These are phyloP conservation scores for Lithohypha guttulata DNA, from an alignment of 2,329 filamentous ascomycete species.

Conservation along the genomic window DNA sequence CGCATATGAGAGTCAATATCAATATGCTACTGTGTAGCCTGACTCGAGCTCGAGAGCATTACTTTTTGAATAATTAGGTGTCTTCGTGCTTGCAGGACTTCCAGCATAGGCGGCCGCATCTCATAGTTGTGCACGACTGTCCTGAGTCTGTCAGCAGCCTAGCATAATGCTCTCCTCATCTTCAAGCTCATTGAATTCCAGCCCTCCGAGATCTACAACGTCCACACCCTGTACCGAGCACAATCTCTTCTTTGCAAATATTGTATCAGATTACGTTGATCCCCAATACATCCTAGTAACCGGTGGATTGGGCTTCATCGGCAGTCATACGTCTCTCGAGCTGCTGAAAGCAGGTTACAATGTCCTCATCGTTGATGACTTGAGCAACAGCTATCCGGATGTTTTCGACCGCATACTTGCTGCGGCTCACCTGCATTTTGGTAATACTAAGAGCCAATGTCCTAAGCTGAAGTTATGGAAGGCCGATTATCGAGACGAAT, in stretches of 20 bases:
- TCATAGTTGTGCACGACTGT: too few relatives aligned
- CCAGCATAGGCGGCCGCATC: too few relatives aligned
- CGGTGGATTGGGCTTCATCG: conserved; percentile 33
- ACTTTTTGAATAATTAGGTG: too few relatives aligned
- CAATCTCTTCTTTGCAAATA: conserved; percentile 33
- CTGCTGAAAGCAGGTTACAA: conserved; percentile 32
- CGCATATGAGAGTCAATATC: too few relatives aligned
- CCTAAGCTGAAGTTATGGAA: conserved; percentile 38
- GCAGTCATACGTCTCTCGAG: conserved; percentile 34
- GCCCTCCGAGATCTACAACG: too few relatives aligned
- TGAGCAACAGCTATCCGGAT: conserved; percentile 30
- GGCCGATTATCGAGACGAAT: conserved; percentile 38
- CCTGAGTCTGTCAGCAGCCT: too few relatives aligned
- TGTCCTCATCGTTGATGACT: conserved; percentile 33
- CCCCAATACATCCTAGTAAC: conserved; percentile 34
- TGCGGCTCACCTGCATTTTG: conserved; percentile 27
- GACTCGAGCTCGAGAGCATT: too few relatives aligned
- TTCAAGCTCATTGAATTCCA: conserved; percentile 20
- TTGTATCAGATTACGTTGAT: too few relatives aligned
- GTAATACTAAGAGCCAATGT: conserved; percentile 27
- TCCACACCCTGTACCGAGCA: too few relatives aligned
- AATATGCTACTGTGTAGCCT: too few relatives aligned
- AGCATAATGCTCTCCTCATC: conserved; percentile 14
- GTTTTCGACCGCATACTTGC: conserved; percentile 28
- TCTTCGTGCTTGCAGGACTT: too few relatives aligned